Conservation (phyloP, 2,329 filamentous ascomycete genomes). For the Alternaria sp. region DNA sequence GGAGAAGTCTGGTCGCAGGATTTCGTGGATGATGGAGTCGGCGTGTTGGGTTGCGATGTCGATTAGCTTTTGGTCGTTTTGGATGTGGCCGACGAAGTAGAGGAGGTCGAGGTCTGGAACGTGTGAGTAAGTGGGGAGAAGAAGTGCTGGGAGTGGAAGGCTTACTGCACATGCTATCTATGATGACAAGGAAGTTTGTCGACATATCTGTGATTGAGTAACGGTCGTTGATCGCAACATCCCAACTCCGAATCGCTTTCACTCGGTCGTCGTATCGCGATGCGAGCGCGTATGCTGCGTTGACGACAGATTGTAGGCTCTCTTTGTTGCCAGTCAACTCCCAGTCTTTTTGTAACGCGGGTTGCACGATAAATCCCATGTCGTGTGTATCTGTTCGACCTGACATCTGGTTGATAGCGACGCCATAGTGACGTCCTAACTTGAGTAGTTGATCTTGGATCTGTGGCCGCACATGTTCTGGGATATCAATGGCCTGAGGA, state of each 20-base stretch:
- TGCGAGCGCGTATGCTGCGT: slow-evolving; percentile 54
- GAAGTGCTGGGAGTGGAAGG: too few species aligned
- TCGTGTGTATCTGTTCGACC: slow-evolving; percentile 60
- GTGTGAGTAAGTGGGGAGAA: too few species aligned
- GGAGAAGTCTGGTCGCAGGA: slow-evolving; percentile 45
- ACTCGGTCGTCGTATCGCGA: slow-evolving; percentile 52
- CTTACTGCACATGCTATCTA: slow-evolving; percentile 53
- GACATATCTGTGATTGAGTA: slow-evolving; percentile 47
- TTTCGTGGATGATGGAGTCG: slow-evolving; percentile 43
- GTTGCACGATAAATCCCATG: slow-evolving; percentile 61
- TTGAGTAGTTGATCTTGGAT: slow-evolving; percentile 33
- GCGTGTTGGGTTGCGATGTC: slow-evolving; percentile 50
- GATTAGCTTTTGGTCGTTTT: slow-evolving; percentile 36
- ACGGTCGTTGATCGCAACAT: slow-evolving; percentile 48
- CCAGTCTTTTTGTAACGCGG: slow-evolving; percentile 56
- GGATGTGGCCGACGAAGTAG: slow-evolving; percentile 45
- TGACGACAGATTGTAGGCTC: slow-evolving; percentile 52
- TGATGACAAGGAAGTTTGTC: slow-evolving; percentile 51
- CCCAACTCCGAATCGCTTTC: slow-evolving; percentile 59
- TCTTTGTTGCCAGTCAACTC: slow-evolving; percentile 52
- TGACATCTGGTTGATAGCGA: slow-evolving; percentile 43
- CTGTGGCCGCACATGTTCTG: slow-evolving; percentile 19
- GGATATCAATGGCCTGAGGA: slow-evolving; percentile 32
- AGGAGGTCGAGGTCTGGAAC: slow-evolving; percentile 51
- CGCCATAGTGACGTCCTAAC: slow-evolving; percentile 39